phyloP scores from a whole-genome alignment of 2,329 filamentous ascomycete species.

The Amauroascus niger region DNA sequence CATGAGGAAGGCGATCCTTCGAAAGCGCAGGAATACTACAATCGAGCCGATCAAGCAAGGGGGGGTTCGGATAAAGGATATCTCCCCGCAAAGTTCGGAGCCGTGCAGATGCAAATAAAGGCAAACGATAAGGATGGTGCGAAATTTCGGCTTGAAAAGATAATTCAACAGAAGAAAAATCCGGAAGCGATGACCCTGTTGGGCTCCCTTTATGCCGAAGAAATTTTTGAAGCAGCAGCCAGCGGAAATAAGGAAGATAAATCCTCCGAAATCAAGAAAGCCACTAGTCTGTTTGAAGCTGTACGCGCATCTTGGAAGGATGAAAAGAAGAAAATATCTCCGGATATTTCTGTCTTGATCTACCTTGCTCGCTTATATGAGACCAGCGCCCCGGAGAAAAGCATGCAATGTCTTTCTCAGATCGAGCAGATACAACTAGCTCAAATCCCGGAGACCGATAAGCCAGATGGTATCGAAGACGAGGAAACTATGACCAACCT shows the following conservation, averaged over 20 bases:
- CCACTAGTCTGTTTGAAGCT: slow-evolving; percentile 70
- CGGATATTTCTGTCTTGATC: slow-evolving; percentile 78
- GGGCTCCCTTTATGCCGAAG: slow-evolving; percentile 86
- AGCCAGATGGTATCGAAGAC: slow-evolving; percentile 51
- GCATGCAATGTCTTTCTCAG: slow-evolving; percentile 79
- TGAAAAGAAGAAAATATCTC: slow-evolving; percentile 67
- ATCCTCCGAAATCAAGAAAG: slow-evolving; percentile 72
- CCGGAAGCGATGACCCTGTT: slow-evolving; percentile 87
- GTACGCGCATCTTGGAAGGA: slow-evolving; percentile 89
- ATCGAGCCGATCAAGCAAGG: slow-evolving; percentile 79
- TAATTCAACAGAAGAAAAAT: slow-evolving; percentile 72
- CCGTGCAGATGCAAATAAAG: slow-evolving; percentile 77
- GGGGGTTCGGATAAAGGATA: slow-evolving; percentile 86
- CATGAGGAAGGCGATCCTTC: slow-evolving; percentile 69
- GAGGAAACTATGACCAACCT: slow-evolving; percentile 48
- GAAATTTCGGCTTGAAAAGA: slow-evolving; percentile 88
- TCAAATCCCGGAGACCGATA: slow-evolving; percentile 61
- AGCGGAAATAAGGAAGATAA: slow-evolving; percentile 84
- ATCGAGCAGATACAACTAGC: slow-evolving; percentile 84
- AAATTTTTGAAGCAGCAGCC: slow-evolving; percentile 72
- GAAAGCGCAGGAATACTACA: slow-evolving; percentile 76
- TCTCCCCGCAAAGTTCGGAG: slow-evolving; percentile 87
- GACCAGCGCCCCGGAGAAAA: slow-evolving; percentile 73
- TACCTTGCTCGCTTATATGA: slow-evolving; percentile 92
- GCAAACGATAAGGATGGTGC: slow-evolving; percentile 81